A percentile compares a stretch with the other conserved stretches of the same genome.
Conservation (phyloP, 805 yeast species). For the Suhomyces xylopsoci region DNA sequence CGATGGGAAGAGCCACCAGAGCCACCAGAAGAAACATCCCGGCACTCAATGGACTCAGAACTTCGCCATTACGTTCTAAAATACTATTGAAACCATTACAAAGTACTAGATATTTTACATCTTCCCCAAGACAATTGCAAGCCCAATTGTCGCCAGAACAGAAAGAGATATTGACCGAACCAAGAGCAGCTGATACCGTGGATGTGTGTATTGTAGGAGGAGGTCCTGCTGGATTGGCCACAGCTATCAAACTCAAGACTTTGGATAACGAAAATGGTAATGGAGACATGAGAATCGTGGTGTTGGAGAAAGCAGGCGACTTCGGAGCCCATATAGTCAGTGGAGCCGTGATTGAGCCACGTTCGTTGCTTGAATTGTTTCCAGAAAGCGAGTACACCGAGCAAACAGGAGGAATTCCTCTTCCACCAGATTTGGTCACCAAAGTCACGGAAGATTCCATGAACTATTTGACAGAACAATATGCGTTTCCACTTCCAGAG, state of each 20-base stretch:
- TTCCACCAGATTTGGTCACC: conserved; percentile 77
- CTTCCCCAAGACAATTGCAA: neutral
- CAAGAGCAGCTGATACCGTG: conserved; percentile 78
- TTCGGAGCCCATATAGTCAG: conserved; percentile 90
- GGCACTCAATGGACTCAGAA: neutral
- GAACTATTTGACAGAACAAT: conserved; percentile 60
- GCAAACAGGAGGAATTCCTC: conserved; percentile 55
- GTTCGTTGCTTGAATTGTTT: conserved; percentile 79
- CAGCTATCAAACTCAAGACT: conserved; percentile 88
- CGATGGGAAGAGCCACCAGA: neutral
- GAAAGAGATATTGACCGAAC: conserved; percentile 33
- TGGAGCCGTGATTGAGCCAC: conserved; percentile 93
- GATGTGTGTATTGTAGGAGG: conserved; percentile 97
- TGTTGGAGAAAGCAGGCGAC: conserved; percentile 88
- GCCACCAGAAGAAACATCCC: neutral
- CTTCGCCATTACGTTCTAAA: neutral
- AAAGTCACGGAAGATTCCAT: conserved; percentile 71
- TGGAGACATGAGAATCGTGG: conserved; percentile 78
- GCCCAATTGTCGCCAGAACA: neutral
- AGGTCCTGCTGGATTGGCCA: conserved; percentile 95
- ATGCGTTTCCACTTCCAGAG: conserved; percentile 75
- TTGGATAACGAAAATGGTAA: conserved; percentile 63
- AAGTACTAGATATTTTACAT: neutral
- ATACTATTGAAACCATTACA: neutral
- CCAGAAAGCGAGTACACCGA: conserved; percentile 58